Evolutionary conservation across 2,329 filamentous ascomycete genomes (phyloP).

Genomic region (Sporothrix phasma): DNA sequence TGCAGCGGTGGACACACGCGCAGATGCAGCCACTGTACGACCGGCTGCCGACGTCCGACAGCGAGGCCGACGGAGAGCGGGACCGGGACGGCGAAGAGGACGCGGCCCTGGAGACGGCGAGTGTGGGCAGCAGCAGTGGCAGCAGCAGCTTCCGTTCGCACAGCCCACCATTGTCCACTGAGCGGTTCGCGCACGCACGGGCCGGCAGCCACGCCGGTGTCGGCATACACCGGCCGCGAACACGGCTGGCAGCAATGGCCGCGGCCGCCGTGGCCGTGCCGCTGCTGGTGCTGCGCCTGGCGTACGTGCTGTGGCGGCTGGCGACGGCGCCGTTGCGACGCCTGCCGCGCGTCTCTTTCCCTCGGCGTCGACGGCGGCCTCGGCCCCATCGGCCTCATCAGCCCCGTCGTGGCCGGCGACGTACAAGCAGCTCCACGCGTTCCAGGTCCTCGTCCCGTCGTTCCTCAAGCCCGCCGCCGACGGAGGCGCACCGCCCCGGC

Average conservation of each 20-base stretch:
- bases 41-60: background rate
- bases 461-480: constrained; percentile 11
- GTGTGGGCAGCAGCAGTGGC: background rate
- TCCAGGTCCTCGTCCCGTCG: constrained; percentile 13
- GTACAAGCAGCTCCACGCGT: constrained; percentile 2
- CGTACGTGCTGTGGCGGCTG: background rate
- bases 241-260: background rate
- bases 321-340: constrained; percentile 6
- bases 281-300: background rate
- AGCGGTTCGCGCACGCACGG: background rate
- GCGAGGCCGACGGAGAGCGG: too few relatives aligned
- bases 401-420: constrained; percentile 3
- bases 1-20: background rate
- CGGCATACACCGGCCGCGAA: background rate
- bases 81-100: background rate
- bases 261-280: background rate
- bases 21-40: constrained; percentile 5
- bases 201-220: background rate
- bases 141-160: background rate
- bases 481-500: background rate
- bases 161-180: too few relatives aligned
- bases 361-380: background rate
- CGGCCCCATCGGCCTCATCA: background rate
- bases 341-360: background rate
- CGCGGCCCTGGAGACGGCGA: background rate